Conservation (phyloP, 352 stramenopile genomes). For the Phytophthora podocarpi region DNA sequence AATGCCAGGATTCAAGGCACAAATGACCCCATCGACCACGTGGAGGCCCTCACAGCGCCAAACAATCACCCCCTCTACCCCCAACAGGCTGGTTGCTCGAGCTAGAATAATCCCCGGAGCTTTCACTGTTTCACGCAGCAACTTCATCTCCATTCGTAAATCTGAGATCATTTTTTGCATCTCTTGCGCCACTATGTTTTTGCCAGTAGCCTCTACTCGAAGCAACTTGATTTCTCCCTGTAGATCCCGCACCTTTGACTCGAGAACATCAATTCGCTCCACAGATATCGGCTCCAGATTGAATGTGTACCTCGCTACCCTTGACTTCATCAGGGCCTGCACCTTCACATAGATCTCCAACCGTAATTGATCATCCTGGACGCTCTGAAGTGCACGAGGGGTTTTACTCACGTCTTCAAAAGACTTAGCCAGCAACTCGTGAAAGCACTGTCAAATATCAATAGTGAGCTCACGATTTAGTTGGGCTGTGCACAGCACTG, state of each 20-base stretch:
- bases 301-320: constrained; percentile 11
- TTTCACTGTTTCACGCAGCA: background rate
- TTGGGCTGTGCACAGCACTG: no score
- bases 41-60: constrained; percentile 16
- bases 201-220: background rate
- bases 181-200: constrained; percentile 4
- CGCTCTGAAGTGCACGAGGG: background rate
- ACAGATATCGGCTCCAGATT: constrained; percentile 8
- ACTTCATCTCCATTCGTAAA: constrained; percentile 6
- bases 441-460: background rate
- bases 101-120: constrained; percentile 2
- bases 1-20: background rate
- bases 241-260: constrained; percentile 23
- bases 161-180: constrained; percentile 3
- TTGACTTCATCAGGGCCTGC: constrained; percentile 10
- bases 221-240: constrained; percentile 17
- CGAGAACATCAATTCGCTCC: constrained; percentile 12
- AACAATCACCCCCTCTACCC: background rate
- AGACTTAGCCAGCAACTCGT: constrained; percentile 5
- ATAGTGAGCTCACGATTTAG: no score
- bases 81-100: constrained; percentile 1
- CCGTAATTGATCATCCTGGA: background rate
- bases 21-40: constrained; percentile 1
- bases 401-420: background rate
- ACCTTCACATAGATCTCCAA: constrained; percentile 20